phyloP scores from a whole-genome alignment of 768 basidiomycete species.

The Gautieria morchelliformis region DNA sequence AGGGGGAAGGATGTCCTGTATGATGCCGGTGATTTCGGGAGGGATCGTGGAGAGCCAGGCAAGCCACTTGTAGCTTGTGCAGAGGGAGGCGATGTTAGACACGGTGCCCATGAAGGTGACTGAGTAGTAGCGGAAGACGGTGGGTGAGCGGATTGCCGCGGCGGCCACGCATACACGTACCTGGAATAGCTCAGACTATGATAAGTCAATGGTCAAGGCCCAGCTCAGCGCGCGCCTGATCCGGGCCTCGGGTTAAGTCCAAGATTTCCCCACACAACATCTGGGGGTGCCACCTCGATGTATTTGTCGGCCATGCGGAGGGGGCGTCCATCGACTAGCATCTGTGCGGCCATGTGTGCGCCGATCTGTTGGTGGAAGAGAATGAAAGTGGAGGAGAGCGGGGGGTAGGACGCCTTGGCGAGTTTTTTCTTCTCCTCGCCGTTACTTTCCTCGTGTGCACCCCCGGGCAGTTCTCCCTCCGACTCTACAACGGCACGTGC shows the following conservation, averaged over 20 bases:
- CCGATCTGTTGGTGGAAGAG: slow-evolving; percentile 90
- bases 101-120: slow-evolving; percentile 80
- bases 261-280: slow-evolving; percentile 90
- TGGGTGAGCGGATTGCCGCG: background rate
- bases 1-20: slow-evolving; percentile 83
- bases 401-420: slow-evolving; percentile 34
- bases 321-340: slow-evolving; percentile 69
- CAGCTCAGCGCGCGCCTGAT: slow-evolving; percentile 60
- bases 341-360: slow-evolving; percentile 78
- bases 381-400: slow-evolving; percentile 69
- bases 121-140: slow-evolving; percentile 11
- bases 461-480: background rate
- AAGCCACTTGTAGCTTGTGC: slow-evolving; percentile 57
- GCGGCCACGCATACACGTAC: slow-evolving; percentile 31
- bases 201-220: slow-evolving; percentile 72
- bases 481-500: slow-evolving; percentile 26
- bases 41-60: slow-evolving; percentile 77
- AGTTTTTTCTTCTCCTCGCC: slow-evolving; percentile 9
- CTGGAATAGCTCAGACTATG: slow-evolving; percentile 73
- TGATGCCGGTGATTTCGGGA: slow-evolving; percentile 59
- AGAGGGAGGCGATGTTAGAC: slow-evolving; percentile 71
- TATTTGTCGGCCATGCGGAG: slow-evolving; percentile 71
- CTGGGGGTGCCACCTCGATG: slow-evolving; percentile 75
- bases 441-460: slow-evolving; percentile 16
- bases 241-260: slow-evolving; percentile 78